These are phyloP conservation scores for Candolleomyces eurysporus DNA, from an alignment of 768 basidiomycete species.

Conservation along the genomic window DNA sequence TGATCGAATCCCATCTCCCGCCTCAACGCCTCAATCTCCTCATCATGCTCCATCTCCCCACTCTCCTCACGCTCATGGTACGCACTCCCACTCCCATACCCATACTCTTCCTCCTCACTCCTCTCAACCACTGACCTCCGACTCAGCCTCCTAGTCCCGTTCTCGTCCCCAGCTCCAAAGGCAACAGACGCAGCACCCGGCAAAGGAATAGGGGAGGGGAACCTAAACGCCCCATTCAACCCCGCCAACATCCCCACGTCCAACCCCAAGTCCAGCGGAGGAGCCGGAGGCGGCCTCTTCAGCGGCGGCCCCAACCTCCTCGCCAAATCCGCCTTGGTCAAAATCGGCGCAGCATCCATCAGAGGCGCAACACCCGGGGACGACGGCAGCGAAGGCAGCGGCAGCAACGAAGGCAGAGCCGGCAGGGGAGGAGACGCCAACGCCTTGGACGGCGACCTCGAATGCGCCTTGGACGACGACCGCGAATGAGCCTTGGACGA, in stretches of 20 bases:
- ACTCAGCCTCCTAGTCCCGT: background rate
- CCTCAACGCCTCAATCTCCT: background rate
- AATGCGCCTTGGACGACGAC: background rate
- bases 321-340: background rate
- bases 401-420: too few relatives aligned
- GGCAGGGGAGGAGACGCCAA: background rate
- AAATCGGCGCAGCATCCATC: background rate
- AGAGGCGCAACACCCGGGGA: background rate
- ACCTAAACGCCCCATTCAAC: background rate
- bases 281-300: background rate
- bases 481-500: too few relatives aligned
- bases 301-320: background rate
- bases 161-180: too few relatives aligned
- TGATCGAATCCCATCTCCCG: background rate
- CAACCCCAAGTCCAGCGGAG: background rate
- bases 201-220: background rate
- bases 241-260: background rate
- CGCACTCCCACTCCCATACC: background rate
- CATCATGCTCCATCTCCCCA: background rate
- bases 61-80: background rate
- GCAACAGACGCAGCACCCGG: background rate
- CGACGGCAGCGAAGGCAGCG: too few relatives aligned
- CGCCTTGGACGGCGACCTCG: background rate
- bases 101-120: background rate
- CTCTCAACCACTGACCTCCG: background rate